A percentile compares a stretch with the other conserved stretches of the same genome.
phyloP scores from a whole-genome alignment of 2,329 filamentous ascomycete species.

The Fusarium globosum region DNA sequence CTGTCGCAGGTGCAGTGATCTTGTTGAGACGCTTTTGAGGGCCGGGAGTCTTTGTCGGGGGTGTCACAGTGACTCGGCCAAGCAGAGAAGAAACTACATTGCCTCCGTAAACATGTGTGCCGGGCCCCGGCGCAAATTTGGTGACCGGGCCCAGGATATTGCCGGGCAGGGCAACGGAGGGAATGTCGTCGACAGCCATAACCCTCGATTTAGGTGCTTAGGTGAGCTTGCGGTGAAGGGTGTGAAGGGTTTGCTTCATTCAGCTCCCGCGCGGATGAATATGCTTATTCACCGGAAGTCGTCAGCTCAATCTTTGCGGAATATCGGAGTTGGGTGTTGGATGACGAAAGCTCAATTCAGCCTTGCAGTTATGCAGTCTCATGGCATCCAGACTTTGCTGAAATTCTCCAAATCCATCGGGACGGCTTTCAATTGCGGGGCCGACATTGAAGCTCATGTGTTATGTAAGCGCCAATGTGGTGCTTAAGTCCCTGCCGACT shows the following conservation, averaged over 20 bases:
- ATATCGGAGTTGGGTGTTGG: slow-evolving; percentile 1
- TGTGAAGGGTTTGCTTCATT: neutral
- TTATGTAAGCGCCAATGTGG: slow-evolving; percentile 33
- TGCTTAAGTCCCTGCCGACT: slow-evolving; percentile 44
- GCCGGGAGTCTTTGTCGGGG: slow-evolving; percentile 59
- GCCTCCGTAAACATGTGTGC: slow-evolving; percentile 83
- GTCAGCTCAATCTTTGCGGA: slow-evolving; percentile 11
- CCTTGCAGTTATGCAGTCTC: slow-evolving; percentile 24
- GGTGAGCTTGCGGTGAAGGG: slow-evolving; percentile 17
- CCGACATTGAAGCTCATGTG: slow-evolving; percentile 7
- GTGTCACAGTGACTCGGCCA: slow-evolving; percentile 71
- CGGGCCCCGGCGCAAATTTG: slow-evolving; percentile 78
- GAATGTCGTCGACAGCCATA: slow-evolving; percentile 50
- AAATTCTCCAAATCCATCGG: slow-evolving; percentile 33
- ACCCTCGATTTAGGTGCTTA: slow-evolving; percentile 13
- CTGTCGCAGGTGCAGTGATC: slow-evolving; percentile 59
- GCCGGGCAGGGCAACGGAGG: slow-evolving; percentile 80
- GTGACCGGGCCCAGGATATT: slow-evolving; percentile 77
- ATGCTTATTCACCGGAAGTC: slow-evolving; percentile 18
- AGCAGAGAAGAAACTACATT: slow-evolving; percentile 85
- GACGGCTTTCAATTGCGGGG: slow-evolving; percentile 23
- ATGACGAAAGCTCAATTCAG: slow-evolving; percentile 29
- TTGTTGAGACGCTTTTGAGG: slow-evolving; percentile 70
- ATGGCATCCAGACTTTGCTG: neutral
- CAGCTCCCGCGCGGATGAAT: slow-evolving; percentile 1